Conservation (phyloP, 2,329 filamentous ascomycete genomes). For the Penicillium concentricum region DNA sequence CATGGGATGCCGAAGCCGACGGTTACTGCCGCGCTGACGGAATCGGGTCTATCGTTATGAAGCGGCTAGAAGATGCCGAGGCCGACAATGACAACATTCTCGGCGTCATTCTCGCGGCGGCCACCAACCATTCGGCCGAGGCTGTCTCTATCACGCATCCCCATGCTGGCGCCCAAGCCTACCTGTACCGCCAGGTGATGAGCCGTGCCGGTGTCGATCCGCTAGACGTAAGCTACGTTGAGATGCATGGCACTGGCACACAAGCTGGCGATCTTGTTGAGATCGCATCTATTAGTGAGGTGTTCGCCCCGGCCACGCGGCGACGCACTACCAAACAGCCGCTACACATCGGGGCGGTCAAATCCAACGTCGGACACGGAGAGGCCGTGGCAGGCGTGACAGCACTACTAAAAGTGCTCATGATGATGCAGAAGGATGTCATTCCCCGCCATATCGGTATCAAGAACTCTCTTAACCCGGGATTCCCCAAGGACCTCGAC, state of each 20-base stretch:
- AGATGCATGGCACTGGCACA: constrained; percentile 44
- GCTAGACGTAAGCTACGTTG: constrained; percentile 39
- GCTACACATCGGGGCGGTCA: constrained; percentile 20
- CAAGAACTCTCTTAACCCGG: constrained; percentile 41
- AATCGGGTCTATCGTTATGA: constrained; percentile 51
- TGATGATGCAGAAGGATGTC: constrained; percentile 62
- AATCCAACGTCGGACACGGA: constrained; percentile 49
- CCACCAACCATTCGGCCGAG: constrained; percentile 46
- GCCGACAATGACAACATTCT: constrained; percentile 47
- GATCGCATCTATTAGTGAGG: constrained; percentile 35
- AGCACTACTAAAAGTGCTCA: constrained; percentile 59
- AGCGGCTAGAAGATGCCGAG: constrained; percentile 51
- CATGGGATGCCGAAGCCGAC: constrained; percentile 50
- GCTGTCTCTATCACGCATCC: constrained; percentile 48
- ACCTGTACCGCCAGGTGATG: constrained; percentile 40
- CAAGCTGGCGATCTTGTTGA: constrained; percentile 41
- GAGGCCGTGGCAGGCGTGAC: constrained; percentile 34
- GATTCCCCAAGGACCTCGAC: neutral
- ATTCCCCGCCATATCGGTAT: constrained; percentile 68
- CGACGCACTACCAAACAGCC: neutral
- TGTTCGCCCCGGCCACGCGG: constrained; percentile 22
- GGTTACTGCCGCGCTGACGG: constrained; percentile 57
- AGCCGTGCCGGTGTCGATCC: constrained; percentile 37
- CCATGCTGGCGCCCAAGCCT: constrained; percentile 38
- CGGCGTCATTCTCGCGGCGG: constrained; percentile 44